Evolutionary conservation across 768 basidiomycete species (phyloP).

Genomic region (Lactifluus hygrophoroides): DNA sequence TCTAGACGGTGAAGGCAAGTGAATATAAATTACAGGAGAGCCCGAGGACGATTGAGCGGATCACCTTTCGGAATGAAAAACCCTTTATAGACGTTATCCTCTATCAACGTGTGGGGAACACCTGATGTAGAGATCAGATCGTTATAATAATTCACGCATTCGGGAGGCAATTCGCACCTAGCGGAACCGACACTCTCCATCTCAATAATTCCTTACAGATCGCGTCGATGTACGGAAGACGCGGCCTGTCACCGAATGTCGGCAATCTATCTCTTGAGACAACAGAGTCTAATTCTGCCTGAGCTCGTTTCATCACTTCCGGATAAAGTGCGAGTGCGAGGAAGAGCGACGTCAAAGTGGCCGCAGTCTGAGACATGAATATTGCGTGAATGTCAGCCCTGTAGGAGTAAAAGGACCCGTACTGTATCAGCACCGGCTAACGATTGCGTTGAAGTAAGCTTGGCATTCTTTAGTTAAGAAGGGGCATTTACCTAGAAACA

Average conservation of each 20-base stretch:
- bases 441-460: neutral
- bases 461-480: neutral
- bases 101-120: conserved; percentile 18
- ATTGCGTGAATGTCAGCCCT: no score
- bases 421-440: neutral
- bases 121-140: neutral
- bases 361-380: no score
- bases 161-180: conserved; percentile 3
- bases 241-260: no score
- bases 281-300: no score
- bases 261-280: no score
- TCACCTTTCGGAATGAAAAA: no score
- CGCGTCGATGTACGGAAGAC: no score
- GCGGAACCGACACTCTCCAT: conserved; percentile 19
- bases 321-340: conserved; percentile 24
- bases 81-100: no score
- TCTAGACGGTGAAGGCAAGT: neutral
- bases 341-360: conserved; percentile 23
- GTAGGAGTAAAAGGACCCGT: no score
- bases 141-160: neutral
- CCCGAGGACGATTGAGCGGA: conserved; percentile 20
- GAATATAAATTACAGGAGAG: neutral
- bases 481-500: neutral
- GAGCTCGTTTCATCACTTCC: conserved; percentile 22
- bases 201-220: conserved; percentile 22